These are phyloP conservation scores for Diaporthe helianthi DNA, from an alignment of 2,329 filamentous ascomycete species.

Conservation along the genomic window DNA sequence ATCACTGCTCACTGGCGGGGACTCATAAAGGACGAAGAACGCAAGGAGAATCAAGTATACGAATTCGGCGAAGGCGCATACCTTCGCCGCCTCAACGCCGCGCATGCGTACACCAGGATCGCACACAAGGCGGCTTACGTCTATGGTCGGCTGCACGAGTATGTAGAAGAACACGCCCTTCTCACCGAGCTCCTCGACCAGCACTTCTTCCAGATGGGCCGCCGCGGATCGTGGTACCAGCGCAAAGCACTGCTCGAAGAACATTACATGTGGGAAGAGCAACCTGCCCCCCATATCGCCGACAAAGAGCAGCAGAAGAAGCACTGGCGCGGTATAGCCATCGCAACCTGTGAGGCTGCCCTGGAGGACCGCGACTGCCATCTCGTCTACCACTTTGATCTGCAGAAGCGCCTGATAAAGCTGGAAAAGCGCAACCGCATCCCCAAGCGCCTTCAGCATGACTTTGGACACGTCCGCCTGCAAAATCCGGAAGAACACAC, in stretches of 20 bases:
- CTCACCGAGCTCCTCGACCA: conserved; percentile 80
- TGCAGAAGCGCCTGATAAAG: conserved; percentile 93
- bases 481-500: conserved; percentile 76
- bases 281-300: conserved; percentile 48
- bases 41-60: conserved; percentile 79
- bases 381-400: conserved; percentile 89
- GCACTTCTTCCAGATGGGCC: conserved; percentile 81
- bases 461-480: conserved; percentile 87
- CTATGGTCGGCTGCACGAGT: conserved; percentile 81
- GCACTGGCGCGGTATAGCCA: conserved; percentile 79
- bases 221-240: conserved; percentile 93
- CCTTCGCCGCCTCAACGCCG: conserved; percentile 85
- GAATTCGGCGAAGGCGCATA: conserved; percentile 88
- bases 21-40: conserved; percentile 75
- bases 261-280: conserved; percentile 82
- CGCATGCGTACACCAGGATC: conserved; percentile 92
- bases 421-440: conserved; percentile 85
- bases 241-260: conserved; percentile 94
- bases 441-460: conserved; percentile 85
- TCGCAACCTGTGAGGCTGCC: conserved; percentile 83
- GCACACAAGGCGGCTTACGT: conserved; percentile 85
- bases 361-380: conserved; percentile 90
- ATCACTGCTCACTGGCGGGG: conserved; percentile 83
- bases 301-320: conserved; percentile 69
- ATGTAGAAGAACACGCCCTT: conserved; percentile 77